Evolutionary conservation across 805 yeast species (phyloP), one percentile per base, ranked within the genome.

Genomic region (Huiozyma sinensis): DNA sequence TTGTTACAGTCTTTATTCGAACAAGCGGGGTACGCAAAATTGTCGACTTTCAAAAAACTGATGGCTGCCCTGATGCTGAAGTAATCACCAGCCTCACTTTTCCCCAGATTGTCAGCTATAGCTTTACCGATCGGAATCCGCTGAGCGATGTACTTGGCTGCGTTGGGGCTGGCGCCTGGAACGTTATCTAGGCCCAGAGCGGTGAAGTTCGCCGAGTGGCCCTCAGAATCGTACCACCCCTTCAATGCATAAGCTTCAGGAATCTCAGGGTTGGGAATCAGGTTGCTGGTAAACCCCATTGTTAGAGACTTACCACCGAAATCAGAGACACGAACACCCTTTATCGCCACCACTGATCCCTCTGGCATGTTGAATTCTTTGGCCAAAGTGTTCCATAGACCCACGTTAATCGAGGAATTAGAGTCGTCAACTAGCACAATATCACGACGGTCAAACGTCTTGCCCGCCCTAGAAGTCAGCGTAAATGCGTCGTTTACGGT

Each of bases 191-290:
- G 61, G 56, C 76, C 79, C 58, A 86, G 63, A 8, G 79, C 68
- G 52, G 76, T 75, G 68, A 84, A 88, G 35, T 62, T 65, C 44
- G 77, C 78, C 43, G 69, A 65, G 24, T 72, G 71, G 35, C 96
- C 97, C 52, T 75, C 78, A 36, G 82, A 75, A 57, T 87, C 95
- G 57, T 79, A 92, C 99, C 99, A 92, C 6, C 97, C 97, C 63
- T 87, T 86, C 53, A 92, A 73, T 44, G 77, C 73, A 61, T 79
- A 87, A 4, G 97, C 90, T 61, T 87, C 96, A 13, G 85, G 81
- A 24, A 84, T 75, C 58, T 89, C 96, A 2, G 98, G 98, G 56
- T 86, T 85, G 9, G 84, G 73, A 33, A 79, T 63, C 50, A 92
- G 66, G 1, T 84, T 74, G 17, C 95, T 88, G 8, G 85, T 73